Conservation (phyloP, 2,329 filamentous ascomycete genomes). For the Albifimbria verrucaria region DNA sequence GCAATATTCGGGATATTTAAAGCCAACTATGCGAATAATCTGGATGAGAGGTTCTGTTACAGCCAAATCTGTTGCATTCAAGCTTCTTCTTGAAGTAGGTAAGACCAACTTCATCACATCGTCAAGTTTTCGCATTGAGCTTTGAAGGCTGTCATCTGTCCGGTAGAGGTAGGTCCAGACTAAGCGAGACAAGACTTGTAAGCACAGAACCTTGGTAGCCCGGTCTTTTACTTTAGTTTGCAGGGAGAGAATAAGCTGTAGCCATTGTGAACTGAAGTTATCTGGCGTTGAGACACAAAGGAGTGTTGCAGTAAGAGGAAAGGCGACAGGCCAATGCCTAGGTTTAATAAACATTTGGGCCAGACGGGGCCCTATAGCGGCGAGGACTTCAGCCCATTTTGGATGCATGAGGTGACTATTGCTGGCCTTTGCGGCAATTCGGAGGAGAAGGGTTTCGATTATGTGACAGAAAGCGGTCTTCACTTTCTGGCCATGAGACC, state of each 20-base stretch:
- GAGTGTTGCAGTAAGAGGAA: constrained; percentile 81
- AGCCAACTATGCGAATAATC: constrained; percentile 90
- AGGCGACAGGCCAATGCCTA: constrained; percentile 85
- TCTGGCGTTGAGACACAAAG: constrained; percentile 87
- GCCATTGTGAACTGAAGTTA: constrained; percentile 80
- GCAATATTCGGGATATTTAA: constrained; percentile 89
- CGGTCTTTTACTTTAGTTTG: constrained; percentile 84
- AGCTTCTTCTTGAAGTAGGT: constrained; percentile 73
- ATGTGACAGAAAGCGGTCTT: constrained; percentile 95
- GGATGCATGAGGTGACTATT: constrained; percentile 73
- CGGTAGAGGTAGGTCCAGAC: constrained; percentile 95
- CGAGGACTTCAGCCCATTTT: constrained; percentile 84
- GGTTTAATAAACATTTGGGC: constrained; percentile 86
- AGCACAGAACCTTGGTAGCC: constrained; percentile 69
- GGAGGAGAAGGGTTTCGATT: constrained; percentile 79
- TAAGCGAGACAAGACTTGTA: constrained; percentile 86
- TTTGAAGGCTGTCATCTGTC: constrained; percentile 66
- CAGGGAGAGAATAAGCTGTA: constrained; percentile 72
- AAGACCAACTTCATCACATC: constrained; percentile 84
- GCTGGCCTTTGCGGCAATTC: constrained; percentile 77
- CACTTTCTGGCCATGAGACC: constrained; percentile 81
- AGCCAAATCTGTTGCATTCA: constrained; percentile 78
- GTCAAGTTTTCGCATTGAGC: constrained; percentile 75
- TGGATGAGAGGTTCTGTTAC: constrained; percentile 89
- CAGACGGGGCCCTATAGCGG: constrained; percentile 73